Evolutionary conservation across 2,329 filamentous ascomycete genomes (phyloP), one percentile per base, ranked within the genome.

Genomic region (Dryadomyces quercus-mongolicae): DNA sequence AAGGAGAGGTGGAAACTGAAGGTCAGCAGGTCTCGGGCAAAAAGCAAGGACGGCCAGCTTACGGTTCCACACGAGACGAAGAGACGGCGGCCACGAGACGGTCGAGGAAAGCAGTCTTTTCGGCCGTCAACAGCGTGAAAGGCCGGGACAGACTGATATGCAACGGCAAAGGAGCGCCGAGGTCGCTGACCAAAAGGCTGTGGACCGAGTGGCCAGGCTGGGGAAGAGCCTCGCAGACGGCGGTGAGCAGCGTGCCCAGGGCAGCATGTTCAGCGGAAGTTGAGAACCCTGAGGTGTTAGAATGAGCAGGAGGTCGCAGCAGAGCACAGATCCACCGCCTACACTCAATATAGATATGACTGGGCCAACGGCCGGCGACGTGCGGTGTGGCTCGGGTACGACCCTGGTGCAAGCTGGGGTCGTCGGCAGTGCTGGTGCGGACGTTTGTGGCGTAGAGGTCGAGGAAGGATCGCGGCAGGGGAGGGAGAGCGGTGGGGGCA

Each of bases 331-430:
- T 25, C 25, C 8, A 8, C 25, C 16, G 36, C 82, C 70, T 75
- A 94, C 93, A 98, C 72, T 97, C 92, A 55, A 95, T 74, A 67
- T 95, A 97, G 48, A 97, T 66, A 69, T 97, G 92, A 38, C 84
- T 89, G 1, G 92, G 89, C 93, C 93, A 98, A 67, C 90, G 88
- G 57, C 93, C 93, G 56, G 83, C 80, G 25, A 92, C 74, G 68
- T 98, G 93, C 22, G 92, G 91, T 50, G 82, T 86, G 55, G 85
- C 79, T 45, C 93, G 81, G 65, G 84, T 88, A 48, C 92, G 83
- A 53, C 93, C 93, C 36, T 85, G 86, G 67, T 98, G 93, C 55
- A 97, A 74, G 56, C 77, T 75, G 1, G 92, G 90, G 64, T 95
- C 86, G 69, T 97, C 93, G 61, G 74, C 76, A 44, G 85, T 84